Conservation (phyloP, 208 protist genomes). For the Crithidia mellificae region DNA sequence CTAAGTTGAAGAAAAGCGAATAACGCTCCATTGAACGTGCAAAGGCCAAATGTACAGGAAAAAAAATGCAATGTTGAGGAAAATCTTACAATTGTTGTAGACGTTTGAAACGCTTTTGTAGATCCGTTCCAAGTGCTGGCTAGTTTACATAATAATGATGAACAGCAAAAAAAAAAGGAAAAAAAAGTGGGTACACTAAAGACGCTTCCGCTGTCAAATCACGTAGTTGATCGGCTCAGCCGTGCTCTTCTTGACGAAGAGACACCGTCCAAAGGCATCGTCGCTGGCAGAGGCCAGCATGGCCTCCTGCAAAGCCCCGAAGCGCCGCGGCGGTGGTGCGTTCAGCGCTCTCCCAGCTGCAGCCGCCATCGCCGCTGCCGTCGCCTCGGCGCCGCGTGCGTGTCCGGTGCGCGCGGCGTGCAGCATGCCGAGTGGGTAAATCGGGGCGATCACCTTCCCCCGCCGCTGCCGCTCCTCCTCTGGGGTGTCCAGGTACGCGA, state of each 20-base stretch:
- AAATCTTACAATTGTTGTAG: no score
- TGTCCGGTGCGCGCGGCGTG: not conserved
- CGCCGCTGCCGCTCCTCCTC: conserved; percentile 7
- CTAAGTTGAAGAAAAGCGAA: no score
- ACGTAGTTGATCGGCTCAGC: conserved; percentile 17
- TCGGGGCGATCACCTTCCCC: conserved; percentile 12
- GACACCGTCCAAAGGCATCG: not conserved
- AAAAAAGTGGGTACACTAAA: no score
- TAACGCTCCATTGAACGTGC: no score
- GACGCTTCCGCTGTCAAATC: no score
- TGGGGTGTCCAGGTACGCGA: conserved; percentile 21
- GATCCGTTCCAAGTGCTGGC: no score
- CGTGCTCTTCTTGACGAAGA: not conserved
- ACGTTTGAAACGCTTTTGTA: no score
- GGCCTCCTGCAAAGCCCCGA: conserved; percentile 7
- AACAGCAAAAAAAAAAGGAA: not conserved
- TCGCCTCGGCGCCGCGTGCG: not conserved
- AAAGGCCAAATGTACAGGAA: no score
- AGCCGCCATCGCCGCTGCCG: no score
- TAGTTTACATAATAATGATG: no score
- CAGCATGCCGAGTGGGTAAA: conserved; percentile 19
- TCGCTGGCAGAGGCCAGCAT: not conserved
- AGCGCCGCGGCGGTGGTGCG: not conserved
- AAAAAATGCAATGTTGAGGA: no score
- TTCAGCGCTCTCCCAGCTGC: not conserved